Conservation (phyloP, 78 protist species). For the Dictyostelium intermedium region DNA sequence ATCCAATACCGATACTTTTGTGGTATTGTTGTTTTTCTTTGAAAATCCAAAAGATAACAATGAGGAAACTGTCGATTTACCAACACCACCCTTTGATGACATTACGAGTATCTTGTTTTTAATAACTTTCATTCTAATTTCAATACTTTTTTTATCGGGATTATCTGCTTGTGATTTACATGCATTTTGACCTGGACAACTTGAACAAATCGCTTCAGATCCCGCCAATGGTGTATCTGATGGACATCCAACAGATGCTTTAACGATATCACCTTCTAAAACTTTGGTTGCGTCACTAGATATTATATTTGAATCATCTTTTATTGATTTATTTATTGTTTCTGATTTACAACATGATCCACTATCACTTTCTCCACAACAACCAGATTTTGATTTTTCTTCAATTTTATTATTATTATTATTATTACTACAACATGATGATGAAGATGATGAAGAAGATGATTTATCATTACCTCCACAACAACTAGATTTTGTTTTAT, state of each 20-base stretch:
- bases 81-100: constrained; percentile 98
- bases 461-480: neutral
- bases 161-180: constrained; percentile 84
- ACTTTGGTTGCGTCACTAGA: constrained; percentile 45
- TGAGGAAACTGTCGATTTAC: constrained; percentile 54
- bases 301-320: constrained; percentile 9
- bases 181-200: constrained; percentile 93
- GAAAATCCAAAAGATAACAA: constrained; percentile 23
- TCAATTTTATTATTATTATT: neutral
- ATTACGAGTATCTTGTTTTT: constrained; percentile 93
- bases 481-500: neutral
- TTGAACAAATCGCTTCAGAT: constrained; percentile 86
- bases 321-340: neutral
- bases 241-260: constrained; percentile 58
- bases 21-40: neutral
- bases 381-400: neutral
- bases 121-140: constrained; percentile 53
- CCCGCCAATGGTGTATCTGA: constrained; percentile 86
- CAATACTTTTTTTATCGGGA: constrained; percentile 41
- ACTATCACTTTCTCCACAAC: neutral
- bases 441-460: neutral
- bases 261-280: constrained; percentile 19
- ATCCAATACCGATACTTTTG: constrained; percentile 97
- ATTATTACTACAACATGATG: neutral
- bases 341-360: constrained; percentile 30